A percentile compares a stretch with the other conserved stretches of the same genome.
Conservation (phyloP, 2,329 filamentous ascomycete genomes). For the Calonectria pseudoturangicola region DNA sequence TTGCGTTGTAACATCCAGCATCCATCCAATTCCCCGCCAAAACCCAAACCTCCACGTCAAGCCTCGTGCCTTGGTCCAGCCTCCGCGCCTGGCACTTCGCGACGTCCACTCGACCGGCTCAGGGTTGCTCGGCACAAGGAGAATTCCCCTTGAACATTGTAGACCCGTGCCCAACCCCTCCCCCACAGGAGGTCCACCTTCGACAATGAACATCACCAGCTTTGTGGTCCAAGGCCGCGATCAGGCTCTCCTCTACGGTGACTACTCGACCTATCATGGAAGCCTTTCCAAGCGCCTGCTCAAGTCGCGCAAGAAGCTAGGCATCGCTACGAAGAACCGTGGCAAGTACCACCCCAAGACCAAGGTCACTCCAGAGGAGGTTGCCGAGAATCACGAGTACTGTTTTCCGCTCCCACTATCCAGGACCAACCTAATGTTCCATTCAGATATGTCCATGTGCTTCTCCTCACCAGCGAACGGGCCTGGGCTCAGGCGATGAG, state of each 20-base stretch:
- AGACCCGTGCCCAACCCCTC: not conserved
- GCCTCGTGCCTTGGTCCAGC: constrained; percentile 36
- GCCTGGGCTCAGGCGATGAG: constrained; percentile 98
- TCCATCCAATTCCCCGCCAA: constrained; percentile 49
- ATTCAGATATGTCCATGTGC: constrained; percentile 82
- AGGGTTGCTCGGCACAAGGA: constrained; percentile 17
- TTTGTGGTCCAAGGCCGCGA: constrained; percentile 88
- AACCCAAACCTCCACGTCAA: constrained; percentile 56
- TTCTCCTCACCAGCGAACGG: constrained; percentile 90
- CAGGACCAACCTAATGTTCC: constrained; percentile 34
- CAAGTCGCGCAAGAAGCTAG: constrained; percentile 89
- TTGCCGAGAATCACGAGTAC: constrained; percentile 85
- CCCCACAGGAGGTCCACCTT: constrained; percentile 2
- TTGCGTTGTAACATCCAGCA: constrained; percentile 33
- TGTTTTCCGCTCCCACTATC: constrained; percentile 25
- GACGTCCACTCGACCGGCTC: constrained; percentile 23
- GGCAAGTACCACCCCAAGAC: constrained; percentile 87
- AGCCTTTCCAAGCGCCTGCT: constrained; percentile 88
- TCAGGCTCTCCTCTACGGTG: constrained; percentile 88
- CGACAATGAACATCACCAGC: constrained; percentile 89
- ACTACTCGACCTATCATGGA: constrained; percentile 89
- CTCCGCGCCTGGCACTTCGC: constrained; percentile 24
- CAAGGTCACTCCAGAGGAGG: constrained; percentile 82
- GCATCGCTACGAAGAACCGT: constrained; percentile 87
- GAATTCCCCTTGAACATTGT: not conserved